These are phyloP conservation scores for Ophiostoma sp. DNA, from an alignment of 2,329 filamentous ascomycete genomes.

Conservation along the genomic window DNA sequence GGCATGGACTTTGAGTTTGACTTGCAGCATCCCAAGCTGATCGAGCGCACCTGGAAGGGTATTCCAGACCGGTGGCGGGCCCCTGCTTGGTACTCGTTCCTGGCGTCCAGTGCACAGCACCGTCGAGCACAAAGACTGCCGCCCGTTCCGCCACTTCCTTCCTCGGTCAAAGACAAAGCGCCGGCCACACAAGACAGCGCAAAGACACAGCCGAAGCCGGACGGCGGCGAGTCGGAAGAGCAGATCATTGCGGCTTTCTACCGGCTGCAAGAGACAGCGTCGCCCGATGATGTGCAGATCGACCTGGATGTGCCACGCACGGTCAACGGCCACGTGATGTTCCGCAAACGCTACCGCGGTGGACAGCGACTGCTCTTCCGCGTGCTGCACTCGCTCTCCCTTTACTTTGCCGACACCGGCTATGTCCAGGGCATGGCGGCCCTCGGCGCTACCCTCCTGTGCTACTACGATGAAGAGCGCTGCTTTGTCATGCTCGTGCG, in stretches of 20 bases:
- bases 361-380: constrained; percentile 89
- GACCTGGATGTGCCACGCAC: constrained; percentile 94
- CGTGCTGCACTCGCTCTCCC: constrained; percentile 82
- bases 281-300: constrained; percentile 91
- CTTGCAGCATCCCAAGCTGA: constrained; percentile 71
- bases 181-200: background rate
- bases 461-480: constrained; percentile 93
- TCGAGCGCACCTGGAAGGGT: constrained; percentile 93
- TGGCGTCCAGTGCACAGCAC: constrained; percentile 66
- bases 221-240: constrained; percentile 60
- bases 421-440: constrained; percentile 99
- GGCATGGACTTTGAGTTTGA: constrained; percentile 70
- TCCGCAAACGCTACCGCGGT: constrained; percentile 81
- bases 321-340: constrained; percentile 96
- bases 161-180: background rate
- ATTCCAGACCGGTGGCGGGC: constrained; percentile 94
- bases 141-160: background rate
- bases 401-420: constrained; percentile 85
- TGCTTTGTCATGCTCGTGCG: constrained; percentile 96
- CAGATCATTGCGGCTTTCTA: constrained; percentile 67
- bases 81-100: constrained; percentile 91
- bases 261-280: constrained; percentile 65
- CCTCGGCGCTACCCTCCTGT: constrained; percentile 82
- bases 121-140: constrained; percentile 17
- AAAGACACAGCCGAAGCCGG: constrained; percentile 21